These are phyloP conservation scores for Trichosporon sp. DNA, from an alignment of 1,284 basidiomycete genomes.

Conservation along the genomic window DNA sequence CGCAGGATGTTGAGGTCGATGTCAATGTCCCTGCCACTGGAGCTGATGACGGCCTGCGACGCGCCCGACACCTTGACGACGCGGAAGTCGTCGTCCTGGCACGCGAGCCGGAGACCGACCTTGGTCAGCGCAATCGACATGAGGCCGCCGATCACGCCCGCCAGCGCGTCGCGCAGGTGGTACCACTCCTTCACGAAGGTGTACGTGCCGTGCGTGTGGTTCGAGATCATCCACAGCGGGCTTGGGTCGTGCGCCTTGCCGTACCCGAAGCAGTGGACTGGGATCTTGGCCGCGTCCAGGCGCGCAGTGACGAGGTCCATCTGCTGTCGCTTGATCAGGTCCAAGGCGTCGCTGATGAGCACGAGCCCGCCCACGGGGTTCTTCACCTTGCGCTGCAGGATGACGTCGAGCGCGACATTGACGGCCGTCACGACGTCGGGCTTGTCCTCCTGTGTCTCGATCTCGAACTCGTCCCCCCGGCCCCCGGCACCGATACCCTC, in stretches of 20 bases:
- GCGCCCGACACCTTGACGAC: constrained; percentile 89
- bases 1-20: constrained; percentile 90
- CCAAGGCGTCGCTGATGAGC: constrained; percentile 85
- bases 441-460: constrained; percentile 76
- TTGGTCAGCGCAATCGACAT: constrained; percentile 85
- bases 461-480: constrained; percentile 62
- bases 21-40: constrained; percentile 87
- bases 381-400: constrained; percentile 86
- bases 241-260: constrained; percentile 95
- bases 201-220: constrained; percentile 95
- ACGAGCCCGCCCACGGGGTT: constrained; percentile 89
- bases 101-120: constrained; percentile 81
- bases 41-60: constrained; percentile 71
- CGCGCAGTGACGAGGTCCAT: constrained; percentile 97
- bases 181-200: constrained; percentile 97
- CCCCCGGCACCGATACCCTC: constrained; percentile 65
- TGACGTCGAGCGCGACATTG: constrained; percentile 88
- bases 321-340: constrained; percentile 90
- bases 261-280: constrained; percentile 95
- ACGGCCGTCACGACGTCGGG: constrained; percentile 95
- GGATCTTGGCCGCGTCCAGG: constrained; percentile 91
- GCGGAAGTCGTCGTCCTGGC: constrained; percentile 70
- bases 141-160: constrained; percentile 90
- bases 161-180: constrained; percentile 81
- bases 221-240: constrained; percentile 97